These are phyloP conservation scores for Quercus dentata DNA, from an alignment of 306 rosid genomes.

Conservation along the genomic window DNA sequence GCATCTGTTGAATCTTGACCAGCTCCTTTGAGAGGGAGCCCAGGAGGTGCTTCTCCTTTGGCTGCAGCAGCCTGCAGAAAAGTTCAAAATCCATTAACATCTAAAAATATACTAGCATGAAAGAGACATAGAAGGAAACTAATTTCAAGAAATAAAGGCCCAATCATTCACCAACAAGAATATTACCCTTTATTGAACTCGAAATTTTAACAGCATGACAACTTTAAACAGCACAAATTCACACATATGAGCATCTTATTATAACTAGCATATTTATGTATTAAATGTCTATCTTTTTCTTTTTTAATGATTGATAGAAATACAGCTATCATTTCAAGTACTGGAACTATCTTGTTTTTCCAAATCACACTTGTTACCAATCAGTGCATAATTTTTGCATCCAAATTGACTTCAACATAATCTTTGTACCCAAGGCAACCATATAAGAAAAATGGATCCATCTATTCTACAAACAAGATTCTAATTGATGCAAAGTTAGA, in stretches of 20 bases:
- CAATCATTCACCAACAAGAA: not conserved
- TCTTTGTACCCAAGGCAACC: not conserved
- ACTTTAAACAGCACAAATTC: not conserved
- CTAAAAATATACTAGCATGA: not conserved
- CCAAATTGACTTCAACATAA: not conserved
- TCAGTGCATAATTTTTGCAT: not conserved
- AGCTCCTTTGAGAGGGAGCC: slow-evolving; percentile 96
- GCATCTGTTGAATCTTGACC: slow-evolving; percentile 96
- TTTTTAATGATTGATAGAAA: not conserved
- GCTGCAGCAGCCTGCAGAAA: slow-evolving; percentile 94
- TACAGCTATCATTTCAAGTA: not conserved
- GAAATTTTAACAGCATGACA: not conserved
- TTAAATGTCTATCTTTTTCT: not conserved
- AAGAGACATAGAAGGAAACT: not conserved
- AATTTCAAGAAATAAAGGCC: slow-evolving; percentile 8
- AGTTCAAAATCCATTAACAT: slow-evolving; percentile 18
- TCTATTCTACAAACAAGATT: not conserved
- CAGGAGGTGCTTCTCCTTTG: slow-evolving; percentile 98
- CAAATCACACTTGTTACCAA: not conserved
- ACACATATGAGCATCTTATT: not conserved
- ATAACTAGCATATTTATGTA: not conserved
- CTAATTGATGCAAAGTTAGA: not conserved
- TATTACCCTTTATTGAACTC: not conserved
- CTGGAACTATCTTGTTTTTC: not conserved
- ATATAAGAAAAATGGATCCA: not conserved